Evolutionary conservation across 2,329 filamentous ascomycete species (phyloP), one percentile per base, ranked within the genome.

Genomic region (Colletotrichum gigasporum): DNA sequence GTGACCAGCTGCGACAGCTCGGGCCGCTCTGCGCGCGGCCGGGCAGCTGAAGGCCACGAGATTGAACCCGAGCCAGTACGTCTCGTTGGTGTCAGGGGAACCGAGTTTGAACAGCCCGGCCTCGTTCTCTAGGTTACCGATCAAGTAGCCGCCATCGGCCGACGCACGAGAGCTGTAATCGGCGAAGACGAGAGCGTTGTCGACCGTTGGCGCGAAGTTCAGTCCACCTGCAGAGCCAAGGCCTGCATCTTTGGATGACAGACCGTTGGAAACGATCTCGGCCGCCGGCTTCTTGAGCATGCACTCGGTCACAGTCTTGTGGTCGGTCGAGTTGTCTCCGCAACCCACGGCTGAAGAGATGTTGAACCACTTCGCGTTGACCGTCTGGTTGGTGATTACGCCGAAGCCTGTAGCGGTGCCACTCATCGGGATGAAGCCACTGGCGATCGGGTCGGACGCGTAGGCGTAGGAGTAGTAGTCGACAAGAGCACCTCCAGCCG

Each of bases 381-480:
- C 35, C 3, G 63, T 66, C 18, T 65, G 41, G 24, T 68, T 50
- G 30, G 65, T 67, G 42, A 77, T 76, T 35, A 74, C 67, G n/a
- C 65, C 65, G n/a, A 42, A 44, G 20, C 56, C 54, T 16, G 66
- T 73, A 12, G 61, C 60, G 8, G 50, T 39, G 12, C 75, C 83
- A 42, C 83, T 84, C 14, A 79, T 75, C 4, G 79, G 72, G 60
- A 86, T 82, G 18, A 84, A 73, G 4, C 77, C 82, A 12, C 76
- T 71, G 22, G 79, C 77, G 24, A 86, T 86, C 4, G 84, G 82
- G 52, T 86, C 81, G 0, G 80, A 62, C 3, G 69, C 59, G 81
- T 81, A 84, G 5, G 83, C 80, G 63, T 83, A 85, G 5, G 80
- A 77, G 73, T 80, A 83, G 69, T 80, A 79, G 68, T 85, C 82